Evolutionary conservation across 768 basidiomycete species (phyloP).

Genomic region (Leccinum variicolor): DNA sequence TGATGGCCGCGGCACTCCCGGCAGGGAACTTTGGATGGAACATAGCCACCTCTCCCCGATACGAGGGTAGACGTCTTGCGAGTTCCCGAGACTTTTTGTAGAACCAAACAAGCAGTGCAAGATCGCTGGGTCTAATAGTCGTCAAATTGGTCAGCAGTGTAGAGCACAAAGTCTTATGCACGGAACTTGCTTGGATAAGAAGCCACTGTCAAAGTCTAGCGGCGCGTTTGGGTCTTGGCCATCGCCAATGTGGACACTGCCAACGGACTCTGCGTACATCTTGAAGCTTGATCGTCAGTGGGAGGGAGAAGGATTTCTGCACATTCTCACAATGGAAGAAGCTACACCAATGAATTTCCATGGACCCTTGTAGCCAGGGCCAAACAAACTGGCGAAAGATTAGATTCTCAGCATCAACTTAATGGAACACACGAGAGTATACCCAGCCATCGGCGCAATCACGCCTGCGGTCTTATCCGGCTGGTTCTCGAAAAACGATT

Average conservation of each 20-base stretch:
- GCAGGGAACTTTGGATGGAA: conserved; percentile 23
- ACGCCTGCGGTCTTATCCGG: not conserved
- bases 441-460: not conserved
- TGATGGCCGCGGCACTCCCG: conserved; percentile 22
- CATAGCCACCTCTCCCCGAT: conserved; percentile 7
- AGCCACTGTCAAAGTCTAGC: conserved; percentile 44
- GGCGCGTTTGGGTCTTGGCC: conserved; percentile 39
- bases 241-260: conserved; percentile 44
- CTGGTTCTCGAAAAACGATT: not conserved
- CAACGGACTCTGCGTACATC: conserved; percentile 42
- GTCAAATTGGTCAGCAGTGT: not conserved
- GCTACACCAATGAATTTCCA: not conserved
- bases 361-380: not conserved
- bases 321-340: not conserved
- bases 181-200: conserved; percentile 37
- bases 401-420: not conserved
- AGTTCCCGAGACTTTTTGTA: conserved; percentile 55
- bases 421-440: not conserved
- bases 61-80: conserved; percentile 46
- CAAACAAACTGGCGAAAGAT: not conserved
- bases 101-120: conserved; percentile 44
- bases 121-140: conserved; percentile 26
- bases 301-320: not conserved
- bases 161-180: too few relatives aligned
- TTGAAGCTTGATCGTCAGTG: conserved; percentile 20